phyloP scores from a whole-genome alignment of 2,329 filamentous ascomycete species.

The Cladosporium velox region DNA sequence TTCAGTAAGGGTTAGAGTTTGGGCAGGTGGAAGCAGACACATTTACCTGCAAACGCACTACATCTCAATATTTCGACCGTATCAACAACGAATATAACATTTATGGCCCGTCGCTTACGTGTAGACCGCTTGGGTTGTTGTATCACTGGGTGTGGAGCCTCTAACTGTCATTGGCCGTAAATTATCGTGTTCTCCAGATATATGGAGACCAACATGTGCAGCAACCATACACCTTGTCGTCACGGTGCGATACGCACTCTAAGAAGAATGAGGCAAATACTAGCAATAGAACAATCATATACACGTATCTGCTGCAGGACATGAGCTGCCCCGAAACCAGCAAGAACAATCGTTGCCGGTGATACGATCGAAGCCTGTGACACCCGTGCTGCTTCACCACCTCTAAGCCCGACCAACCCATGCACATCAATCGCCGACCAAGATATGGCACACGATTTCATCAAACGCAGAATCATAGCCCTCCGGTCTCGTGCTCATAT shows the following conservation, averaged over 20 bases:
- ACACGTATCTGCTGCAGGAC: neutral
- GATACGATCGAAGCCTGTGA: neutral
- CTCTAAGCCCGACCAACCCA: neutral
- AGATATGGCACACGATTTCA: neutral
- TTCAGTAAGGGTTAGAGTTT: neutral
- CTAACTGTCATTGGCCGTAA: neutral
- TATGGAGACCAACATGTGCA: neutral
- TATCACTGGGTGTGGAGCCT: neutral
- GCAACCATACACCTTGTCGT: neutral
- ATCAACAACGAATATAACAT: neutral
- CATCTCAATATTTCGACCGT: neutral
- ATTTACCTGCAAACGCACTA: neutral
- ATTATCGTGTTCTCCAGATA: neutral
- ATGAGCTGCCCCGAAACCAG: neutral
- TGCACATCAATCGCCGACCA: neutral
- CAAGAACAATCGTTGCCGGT: too few species aligned
- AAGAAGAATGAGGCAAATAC: neutral
- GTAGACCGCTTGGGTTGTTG: neutral
- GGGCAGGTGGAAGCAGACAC: neutral
- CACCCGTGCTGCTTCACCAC: neutral
- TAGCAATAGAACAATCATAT: neutral
- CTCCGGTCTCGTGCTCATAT: neutral
- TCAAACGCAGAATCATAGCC: neutral
- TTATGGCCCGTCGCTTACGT: neutral
- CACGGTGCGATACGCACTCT: rapidly evolving